phyloP scores from a whole-genome alignment of 192 early-diverging fungal species.

The Coemansia sp. region DNA sequence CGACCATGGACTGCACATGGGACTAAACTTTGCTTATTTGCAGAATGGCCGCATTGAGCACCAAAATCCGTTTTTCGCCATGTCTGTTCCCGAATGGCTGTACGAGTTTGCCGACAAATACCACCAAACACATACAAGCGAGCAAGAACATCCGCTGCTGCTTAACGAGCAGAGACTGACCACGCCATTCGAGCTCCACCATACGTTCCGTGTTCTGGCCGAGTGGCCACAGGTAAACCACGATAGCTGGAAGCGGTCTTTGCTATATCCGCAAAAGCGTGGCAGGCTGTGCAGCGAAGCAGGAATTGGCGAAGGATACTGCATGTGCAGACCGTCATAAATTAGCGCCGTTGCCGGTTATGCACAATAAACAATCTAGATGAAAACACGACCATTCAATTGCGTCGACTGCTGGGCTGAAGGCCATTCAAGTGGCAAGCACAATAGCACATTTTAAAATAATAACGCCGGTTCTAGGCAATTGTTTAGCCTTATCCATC shows the following conservation, averaged over 20 bases:
- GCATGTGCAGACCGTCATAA: constrained; percentile 30
- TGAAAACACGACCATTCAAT: no score
- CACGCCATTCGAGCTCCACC: constrained; percentile 40
- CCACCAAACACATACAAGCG: constrained; percentile 12
- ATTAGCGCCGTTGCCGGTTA: no score
- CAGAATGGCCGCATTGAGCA: constrained; percentile 49
- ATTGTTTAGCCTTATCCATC: no score
- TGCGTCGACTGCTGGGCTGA: no score
- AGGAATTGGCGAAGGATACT: constrained; percentile 32
- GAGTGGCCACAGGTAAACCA: constrained; percentile 35
- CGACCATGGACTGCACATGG: constrained; percentile 51
- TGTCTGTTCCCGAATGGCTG: constrained; percentile 40
- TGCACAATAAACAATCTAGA: no score
- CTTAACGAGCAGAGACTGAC: constrained; percentile 45
- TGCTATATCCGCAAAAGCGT: constrained; percentile 30
- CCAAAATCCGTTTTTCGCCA: constrained; percentile 42
- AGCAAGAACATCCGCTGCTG: constrained; percentile 19
- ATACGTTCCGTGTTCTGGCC: constrained; percentile 40
- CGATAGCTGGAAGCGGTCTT: constrained; percentile 24
- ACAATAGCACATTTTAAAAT: no score
- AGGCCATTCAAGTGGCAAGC: no score
- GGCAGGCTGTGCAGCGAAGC: constrained; percentile 38
- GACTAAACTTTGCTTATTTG: constrained; percentile 42
- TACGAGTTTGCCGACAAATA: constrained; percentile 27
- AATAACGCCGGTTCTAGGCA: no score